A percentile compares a stretch with the other conserved stretches of the same genome.
Conservation (phyloP, 306 rosid species). For the Prunus dulcis region DNA sequence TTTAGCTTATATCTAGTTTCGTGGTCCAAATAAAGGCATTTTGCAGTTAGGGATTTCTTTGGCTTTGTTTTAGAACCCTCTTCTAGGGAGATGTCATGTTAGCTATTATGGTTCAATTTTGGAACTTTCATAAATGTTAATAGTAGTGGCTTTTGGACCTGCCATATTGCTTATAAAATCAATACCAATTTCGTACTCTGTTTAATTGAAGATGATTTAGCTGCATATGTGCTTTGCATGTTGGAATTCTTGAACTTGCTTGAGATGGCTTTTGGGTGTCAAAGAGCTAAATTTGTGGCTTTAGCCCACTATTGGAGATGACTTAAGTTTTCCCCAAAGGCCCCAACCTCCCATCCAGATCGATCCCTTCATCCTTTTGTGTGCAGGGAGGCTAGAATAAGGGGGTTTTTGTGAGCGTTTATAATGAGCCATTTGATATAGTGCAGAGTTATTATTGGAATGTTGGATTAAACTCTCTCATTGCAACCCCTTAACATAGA, state of each 20-base stretch:
- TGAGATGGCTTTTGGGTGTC: no score
- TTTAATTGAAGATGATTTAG: neutral
- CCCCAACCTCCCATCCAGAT: no score
- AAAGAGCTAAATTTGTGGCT: no score
- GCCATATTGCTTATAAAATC: neutral
- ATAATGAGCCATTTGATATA: no score
- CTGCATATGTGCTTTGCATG: neutral
- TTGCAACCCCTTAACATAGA: no score
- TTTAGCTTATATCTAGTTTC: neutral
- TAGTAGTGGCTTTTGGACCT: neutral
- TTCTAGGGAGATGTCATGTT: neutral
- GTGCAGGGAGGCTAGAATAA: no score
- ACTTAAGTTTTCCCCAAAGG: no score
- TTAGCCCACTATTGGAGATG: no score
- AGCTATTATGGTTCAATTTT: neutral
- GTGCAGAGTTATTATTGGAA: no score
- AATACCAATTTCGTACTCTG: neutral
- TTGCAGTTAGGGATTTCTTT: neutral
- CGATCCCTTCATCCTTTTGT: no score
- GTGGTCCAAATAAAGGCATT: slow-evolving; percentile 18
- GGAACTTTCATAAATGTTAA: slow-evolving; percentile 1
- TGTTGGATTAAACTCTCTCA: no score
- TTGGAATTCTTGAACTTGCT: neutral
- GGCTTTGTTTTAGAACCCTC: neutral
- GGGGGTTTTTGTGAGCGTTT: no score